Conservation (phyloP, 495 filamentous ascomycete genomes). For the Penicillium chermesinum region DNA sequence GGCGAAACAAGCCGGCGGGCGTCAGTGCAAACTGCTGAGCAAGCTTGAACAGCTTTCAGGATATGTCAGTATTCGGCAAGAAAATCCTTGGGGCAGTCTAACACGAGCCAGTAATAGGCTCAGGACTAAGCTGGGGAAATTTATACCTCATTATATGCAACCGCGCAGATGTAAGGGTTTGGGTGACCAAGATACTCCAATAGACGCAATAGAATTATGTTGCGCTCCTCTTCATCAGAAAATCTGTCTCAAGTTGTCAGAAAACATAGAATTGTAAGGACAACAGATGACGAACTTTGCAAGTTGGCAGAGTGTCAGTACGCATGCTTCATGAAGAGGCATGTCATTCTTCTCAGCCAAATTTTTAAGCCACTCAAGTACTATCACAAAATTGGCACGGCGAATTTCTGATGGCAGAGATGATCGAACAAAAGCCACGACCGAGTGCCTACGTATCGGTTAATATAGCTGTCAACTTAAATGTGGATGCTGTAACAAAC, state of each 20-base stretch:
- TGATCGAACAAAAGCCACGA: conserved; percentile 60
- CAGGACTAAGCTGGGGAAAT: background rate
- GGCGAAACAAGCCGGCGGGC: conserved; percentile 64
- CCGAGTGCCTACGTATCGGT: conserved; percentile 49
- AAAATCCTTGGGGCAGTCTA: too few species aligned
- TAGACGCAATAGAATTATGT: conserved; percentile 75
- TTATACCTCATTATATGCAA: conserved; percentile 74
- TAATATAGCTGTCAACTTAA: conserved; percentile 16
- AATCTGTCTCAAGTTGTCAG: conserved; percentile 31
- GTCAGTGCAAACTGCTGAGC: conserved; percentile 56
- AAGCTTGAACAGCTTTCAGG: conserved; percentile 52
- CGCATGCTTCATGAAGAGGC: conserved; percentile 72
- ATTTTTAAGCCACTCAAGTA: conserved; percentile 62
- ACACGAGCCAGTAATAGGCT: too few species aligned
- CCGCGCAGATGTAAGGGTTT: conserved; percentile 70
- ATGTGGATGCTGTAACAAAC: conserved; percentile 26
- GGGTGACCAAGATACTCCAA: conserved; percentile 81
- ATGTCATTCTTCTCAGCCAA: conserved; percentile 61
- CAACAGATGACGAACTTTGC: conserved; percentile 46
- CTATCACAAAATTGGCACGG: conserved; percentile 59
- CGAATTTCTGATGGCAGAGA: conserved; percentile 41
- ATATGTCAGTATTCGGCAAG: conserved; percentile 8
- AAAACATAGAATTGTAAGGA: background rate
- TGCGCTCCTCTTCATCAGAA: conserved; percentile 71
- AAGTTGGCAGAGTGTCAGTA: conserved; percentile 78